Percentiles rank a stretch among this genome's conserved stretches.
Evolutionary conservation across 2,329 filamentous ascomycete species (phyloP).

Genomic region (Xylaria sp.): DNA sequence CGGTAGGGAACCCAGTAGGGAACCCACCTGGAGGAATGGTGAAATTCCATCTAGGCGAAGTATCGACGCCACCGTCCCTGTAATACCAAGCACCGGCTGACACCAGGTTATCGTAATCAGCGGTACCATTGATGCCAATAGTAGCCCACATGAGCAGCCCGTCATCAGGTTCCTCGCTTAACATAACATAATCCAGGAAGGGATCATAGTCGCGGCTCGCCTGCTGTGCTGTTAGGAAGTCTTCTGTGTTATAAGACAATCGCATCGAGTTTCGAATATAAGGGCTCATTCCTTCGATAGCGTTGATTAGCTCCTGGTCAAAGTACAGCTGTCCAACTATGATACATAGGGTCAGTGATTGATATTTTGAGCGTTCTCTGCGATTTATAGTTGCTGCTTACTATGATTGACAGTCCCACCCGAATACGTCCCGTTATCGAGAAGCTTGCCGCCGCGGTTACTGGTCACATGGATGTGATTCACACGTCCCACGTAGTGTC

Average conservation of each 20-base stretch:
- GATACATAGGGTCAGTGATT: constrained; percentile 4
- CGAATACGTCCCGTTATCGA: constrained; percentile 61
- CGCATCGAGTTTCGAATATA: constrained; percentile 56
- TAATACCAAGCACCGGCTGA: constrained; percentile 39
- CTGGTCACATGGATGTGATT: constrained; percentile 52
- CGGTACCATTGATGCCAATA: constrained; percentile 57
- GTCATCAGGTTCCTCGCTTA: constrained; percentile 61
- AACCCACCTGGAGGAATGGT: constrained; percentile 34
- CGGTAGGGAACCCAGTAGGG: constrained; percentile 24
- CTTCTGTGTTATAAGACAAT: constrained; percentile 60
- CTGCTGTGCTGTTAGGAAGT: constrained; percentile 59
- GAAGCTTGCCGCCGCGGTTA: constrained; percentile 47
- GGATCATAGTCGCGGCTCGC: constrained; percentile 51
- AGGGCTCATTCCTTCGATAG: constrained; percentile 59
- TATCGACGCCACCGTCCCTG: constrained; percentile 40
- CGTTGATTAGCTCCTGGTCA: constrained; percentile 62
- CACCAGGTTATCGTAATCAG: constrained; percentile 40
- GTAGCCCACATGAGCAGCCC: constrained; percentile 63
- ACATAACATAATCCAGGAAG: constrained; percentile 64
- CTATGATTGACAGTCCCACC: constrained; percentile 62
- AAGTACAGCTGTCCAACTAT: constrained; percentile 68
- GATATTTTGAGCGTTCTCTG: background rate
- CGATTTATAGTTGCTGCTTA: constrained; percentile 9
- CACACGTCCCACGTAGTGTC: constrained; percentile 56
- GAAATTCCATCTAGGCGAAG: constrained; percentile 35